Base-by-base conservation (phyloP, 257 asterid species). In the Solanum habrochaites region DNA sequence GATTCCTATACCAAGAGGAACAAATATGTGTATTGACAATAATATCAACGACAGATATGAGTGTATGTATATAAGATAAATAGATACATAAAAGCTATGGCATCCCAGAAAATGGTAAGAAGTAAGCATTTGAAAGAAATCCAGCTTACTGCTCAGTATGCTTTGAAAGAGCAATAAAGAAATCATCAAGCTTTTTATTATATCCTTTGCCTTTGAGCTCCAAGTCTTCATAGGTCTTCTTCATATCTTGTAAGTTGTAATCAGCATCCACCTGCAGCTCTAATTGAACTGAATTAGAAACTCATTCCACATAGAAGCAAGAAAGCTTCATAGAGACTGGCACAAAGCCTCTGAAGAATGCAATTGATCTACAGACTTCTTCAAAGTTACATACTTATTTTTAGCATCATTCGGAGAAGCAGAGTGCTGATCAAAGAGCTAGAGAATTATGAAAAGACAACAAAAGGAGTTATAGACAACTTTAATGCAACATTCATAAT, bases 161-260 rank as follows among this genome's bases (percentile, higher is more conserved):
- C 91, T 94, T 94, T 27, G 91, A 88, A 77, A 95, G 90, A 83
- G 97, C 92, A 87, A 86, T 87, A 62, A 90, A 93, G 74, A 97
- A 94, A 92, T 95, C 98, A 88, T 92, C 94, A 80, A 94, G 88
- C 89, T 91, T 95, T 92, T 92, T 97, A 92, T 90, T 92, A 90
- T 92, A 95, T 78, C 93, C 94, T 92, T 94, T 94, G 70, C 95
- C 98, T 91, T 93, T 94, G 4, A 82, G 72, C 89, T 94, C 98
- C 88, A 94, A 83, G 87, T 95, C 98, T 86, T 92, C 94, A 89
- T 88, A 91, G 39, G 89, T 93, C 90, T 94, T 95, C 92, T 92
- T 94, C 94, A 92, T 93, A 89, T 94, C 98, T 88, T 93, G 98
- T 87, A 95, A 91, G 94, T 95, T 97, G 95, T 93, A 97, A 37